Conservation (phyloP, 768 basidiomycete species). For the Termitomyces sp. region DNA sequence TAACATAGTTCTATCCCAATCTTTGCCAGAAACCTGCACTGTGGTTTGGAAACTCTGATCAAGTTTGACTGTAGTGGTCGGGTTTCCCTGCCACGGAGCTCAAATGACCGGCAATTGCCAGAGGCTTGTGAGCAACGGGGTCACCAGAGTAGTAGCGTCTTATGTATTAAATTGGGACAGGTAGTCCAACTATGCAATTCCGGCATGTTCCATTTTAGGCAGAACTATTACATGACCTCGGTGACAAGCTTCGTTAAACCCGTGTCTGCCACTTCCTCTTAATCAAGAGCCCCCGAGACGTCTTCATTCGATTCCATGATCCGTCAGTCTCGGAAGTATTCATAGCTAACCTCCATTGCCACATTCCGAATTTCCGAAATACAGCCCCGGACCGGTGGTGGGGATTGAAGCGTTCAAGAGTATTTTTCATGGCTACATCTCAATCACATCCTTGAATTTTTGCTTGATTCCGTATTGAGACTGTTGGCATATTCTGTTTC, state of each 20-base stretch:
- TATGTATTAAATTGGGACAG: no score
- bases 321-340: background rate
- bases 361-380: background rate
- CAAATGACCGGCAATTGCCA: no score
- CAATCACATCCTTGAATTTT: background rate
- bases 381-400: no score
- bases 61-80: background rate
- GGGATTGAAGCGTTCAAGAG: no score
- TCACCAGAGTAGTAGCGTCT: no score
- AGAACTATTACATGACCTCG: background rate
- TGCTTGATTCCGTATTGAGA: background rate
- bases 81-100: no score
- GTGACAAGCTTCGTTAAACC: background rate
- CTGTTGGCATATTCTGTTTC: background rate
- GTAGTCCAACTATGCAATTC: no score
- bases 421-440: background rate
- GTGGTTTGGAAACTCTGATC: background rate
- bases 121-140: no score
- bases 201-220: no score
- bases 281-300: background rate
- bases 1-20: background rate
- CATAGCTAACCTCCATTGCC: background rate
- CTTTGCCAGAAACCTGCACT: background rate
- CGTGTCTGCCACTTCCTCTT: background rate
- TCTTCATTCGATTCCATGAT: background rate